These are phyloP conservation scores for Uronychia setigera DNA, from an alignment of 73 alveolate species.

Conservation along the genomic window DNA sequence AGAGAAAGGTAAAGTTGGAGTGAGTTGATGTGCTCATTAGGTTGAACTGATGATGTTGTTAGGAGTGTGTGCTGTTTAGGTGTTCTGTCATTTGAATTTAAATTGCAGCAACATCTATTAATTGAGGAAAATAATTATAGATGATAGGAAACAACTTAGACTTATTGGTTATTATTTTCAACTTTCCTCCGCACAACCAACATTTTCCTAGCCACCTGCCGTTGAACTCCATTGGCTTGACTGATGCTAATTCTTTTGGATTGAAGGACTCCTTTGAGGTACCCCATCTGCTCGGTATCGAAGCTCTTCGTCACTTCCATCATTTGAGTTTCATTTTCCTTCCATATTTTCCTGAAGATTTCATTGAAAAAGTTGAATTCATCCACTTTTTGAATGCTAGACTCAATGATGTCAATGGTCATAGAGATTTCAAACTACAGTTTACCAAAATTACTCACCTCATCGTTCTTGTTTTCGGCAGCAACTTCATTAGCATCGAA, in stretches of 20 bases:
- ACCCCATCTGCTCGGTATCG: neutral
- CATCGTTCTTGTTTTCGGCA: neutral
- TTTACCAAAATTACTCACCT: neutral
- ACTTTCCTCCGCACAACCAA: no score
- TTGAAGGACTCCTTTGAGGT: neutral
- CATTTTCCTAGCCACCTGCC: no score
- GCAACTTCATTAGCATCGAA: neutral
- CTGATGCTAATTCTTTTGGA: neutral
- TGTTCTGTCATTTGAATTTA: no score
- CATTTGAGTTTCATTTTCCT: neutral
- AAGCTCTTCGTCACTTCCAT: neutral
- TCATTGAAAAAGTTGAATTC: neutral
- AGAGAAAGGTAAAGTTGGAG: no score
- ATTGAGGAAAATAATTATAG: no score
- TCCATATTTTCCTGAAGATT: neutral
- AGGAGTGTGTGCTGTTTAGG: no score
- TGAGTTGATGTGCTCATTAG: no score
- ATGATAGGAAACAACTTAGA: no score
- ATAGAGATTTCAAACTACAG: neutral
- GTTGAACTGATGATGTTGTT: no score
- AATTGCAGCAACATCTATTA: no score
- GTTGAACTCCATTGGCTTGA: neutral
- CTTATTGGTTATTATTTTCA: no score
- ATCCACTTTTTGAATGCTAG: neutral
- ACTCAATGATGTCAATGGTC: neutral